Conservation (phyloP, 345 rosid species). For the Conringia planisiliqua region DNA sequence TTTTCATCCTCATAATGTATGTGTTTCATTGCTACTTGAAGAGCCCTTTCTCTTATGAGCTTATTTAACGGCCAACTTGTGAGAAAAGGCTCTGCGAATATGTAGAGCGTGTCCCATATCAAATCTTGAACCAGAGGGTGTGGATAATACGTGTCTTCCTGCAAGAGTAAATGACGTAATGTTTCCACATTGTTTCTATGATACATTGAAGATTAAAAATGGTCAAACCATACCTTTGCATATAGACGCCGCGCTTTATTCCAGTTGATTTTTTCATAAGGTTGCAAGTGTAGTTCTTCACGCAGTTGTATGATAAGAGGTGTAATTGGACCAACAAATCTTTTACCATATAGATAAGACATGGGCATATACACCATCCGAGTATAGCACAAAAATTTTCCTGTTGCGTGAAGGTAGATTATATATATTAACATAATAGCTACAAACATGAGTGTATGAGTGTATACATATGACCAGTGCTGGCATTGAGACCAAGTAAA, state of each 20-base stretch:
- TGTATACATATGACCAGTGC: too few relatives aligned
- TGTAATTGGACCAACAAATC: constrained; percentile 47
- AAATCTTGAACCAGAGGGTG: constrained; percentile 54
- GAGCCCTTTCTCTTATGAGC: constrained; percentile 47
- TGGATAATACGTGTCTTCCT: constrained; percentile 66
- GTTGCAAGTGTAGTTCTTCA: constrained; percentile 43
- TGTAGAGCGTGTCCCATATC: constrained; percentile 49
- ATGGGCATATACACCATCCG: constrained; percentile 57
- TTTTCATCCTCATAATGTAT: constrained; percentile 63
- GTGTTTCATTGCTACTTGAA: constrained; percentile 45
- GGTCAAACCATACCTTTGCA: constrained; percentile 41
- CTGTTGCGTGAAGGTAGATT: constrained; percentile 28
- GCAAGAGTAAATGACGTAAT: neutral
- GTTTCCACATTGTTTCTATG: neutral
- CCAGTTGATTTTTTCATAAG: constrained; percentile 59
- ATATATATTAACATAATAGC: neutral
- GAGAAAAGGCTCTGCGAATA: constrained; percentile 49
- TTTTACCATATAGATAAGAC: constrained; percentile 65
- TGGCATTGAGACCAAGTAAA: too few relatives aligned
- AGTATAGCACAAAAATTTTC: constrained; percentile 47
- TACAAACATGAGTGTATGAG: neutral
- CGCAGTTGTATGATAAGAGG: constrained; percentile 46
- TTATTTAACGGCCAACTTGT: constrained; percentile 51
- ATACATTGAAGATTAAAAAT: neutral
- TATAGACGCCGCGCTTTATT: constrained; percentile 39